Evolutionary conservation across 345 rosid genomes (phyloP).

Genomic region (Populus simonii): DNA sequence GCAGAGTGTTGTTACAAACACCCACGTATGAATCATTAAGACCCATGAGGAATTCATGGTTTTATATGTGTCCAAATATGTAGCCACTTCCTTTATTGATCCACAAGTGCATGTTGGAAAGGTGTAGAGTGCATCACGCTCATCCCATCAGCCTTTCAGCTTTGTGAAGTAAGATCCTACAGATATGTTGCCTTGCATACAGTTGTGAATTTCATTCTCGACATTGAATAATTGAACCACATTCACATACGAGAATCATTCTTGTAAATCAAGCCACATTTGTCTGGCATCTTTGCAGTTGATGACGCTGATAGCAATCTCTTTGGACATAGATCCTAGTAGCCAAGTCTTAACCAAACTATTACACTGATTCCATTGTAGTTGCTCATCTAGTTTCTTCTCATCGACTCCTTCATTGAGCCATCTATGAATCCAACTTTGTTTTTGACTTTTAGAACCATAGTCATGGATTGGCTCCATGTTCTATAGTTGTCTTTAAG

Average conservation of each 20-base stretch:
- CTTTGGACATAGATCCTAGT: too few relatives aligned
- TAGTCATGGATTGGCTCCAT: slow-evolving; percentile 1
- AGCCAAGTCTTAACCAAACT: neutral
- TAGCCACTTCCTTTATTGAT: neutral
- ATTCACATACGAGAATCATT: neutral
- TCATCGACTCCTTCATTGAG: neutral
- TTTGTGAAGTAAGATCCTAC: neutral
- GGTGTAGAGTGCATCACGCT: neutral
- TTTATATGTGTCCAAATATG: neutral
- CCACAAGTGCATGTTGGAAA: neutral
- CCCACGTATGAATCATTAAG: neutral
- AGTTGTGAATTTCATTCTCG: neutral
- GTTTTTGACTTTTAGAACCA: neutral
- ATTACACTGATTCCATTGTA: neutral
- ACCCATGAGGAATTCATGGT: neutral
- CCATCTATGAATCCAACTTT: neutral
- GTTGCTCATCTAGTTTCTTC: neutral
- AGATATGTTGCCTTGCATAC: neutral
- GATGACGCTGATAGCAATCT: neutral
- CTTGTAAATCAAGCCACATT: neutral
- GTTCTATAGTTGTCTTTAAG: slow-evolving; percentile 1
- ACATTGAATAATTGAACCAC: slow-evolving; percentile 5
- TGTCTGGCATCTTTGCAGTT: neutral
- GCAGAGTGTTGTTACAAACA: neutral
- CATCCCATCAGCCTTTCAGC: neutral